phyloP scores from a whole-genome alignment of 768 basidiomycete genomes.

The Amanita fuliginea region DNA sequence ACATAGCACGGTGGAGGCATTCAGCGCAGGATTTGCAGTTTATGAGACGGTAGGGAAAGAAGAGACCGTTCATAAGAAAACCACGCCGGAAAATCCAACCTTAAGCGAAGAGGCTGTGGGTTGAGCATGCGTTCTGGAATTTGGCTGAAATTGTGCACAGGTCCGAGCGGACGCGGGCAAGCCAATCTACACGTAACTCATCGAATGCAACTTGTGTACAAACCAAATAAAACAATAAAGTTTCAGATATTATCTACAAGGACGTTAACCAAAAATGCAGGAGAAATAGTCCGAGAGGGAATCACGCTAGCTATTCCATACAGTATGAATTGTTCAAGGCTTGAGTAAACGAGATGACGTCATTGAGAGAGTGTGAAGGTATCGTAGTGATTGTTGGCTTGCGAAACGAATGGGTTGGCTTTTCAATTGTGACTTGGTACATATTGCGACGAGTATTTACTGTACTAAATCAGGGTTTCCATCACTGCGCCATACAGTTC shows the following conservation, averaged over 20 bases:
- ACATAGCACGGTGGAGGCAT: not conserved
- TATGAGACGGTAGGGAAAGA: not conserved
- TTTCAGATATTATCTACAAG: not conserved
- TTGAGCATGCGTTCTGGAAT: not conserved
- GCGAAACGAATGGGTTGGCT: not conserved
- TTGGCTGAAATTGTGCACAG: not conserved
- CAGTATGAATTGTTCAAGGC: not conserved
- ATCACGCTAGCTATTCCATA: not conserved
- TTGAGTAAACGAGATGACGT: not conserved
- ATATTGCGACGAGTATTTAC: constrained; percentile 14
- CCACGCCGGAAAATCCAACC: not conserved
- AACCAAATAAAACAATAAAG: not conserved
- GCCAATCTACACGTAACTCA: not conserved
- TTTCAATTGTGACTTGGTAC: constrained; percentile 13
- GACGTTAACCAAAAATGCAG: not conserved
- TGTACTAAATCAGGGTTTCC: constrained; percentile 13
- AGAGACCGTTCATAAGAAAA: not conserved
- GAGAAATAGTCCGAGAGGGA: not conserved
- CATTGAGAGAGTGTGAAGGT: not conserved
- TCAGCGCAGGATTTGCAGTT: constrained; percentile 1
- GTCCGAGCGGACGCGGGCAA: constrained; percentile 6
- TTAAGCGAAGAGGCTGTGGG: constrained; percentile 4
- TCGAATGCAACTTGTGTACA: constrained; percentile 1
- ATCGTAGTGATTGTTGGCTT: not conserved
- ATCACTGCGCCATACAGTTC: constrained; percentile 11